Evolutionary conservation across 495 filamentous ascomycete genomes (phyloP), one percentile per base, ranked within the genome.

Genomic region (Penicillium malachiteum): DNA sequence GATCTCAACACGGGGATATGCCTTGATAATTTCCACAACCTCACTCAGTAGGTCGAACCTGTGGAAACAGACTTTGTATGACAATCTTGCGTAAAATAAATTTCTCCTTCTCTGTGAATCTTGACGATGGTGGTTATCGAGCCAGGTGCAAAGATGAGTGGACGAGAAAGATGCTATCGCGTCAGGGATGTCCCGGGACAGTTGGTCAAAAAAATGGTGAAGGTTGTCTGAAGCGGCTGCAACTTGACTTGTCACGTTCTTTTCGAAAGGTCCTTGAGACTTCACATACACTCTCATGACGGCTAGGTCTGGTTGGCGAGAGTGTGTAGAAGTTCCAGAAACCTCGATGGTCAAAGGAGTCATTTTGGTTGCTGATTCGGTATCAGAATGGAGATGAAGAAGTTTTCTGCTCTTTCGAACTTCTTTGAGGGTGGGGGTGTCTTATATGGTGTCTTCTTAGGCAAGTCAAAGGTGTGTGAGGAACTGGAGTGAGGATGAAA

Each of bases 341-440:
- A 68, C 63, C 3, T 17, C 26, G 48, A 68, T 59, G 7, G 38
- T 52, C 41, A 68, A 54, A n/a, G 59, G 57, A 8, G 55, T 16
- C 63, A 66, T 66, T 1, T 12, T 57, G 51, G 16, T 44, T 34
- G n/a, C n/a, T n/a, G n/a, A n/a, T n/a, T n/a, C n/a, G n/a, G n/a
- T n/a, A n/a, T n/a, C n/a, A n/a, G n/a, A n/a, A n/a, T n/a, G n/a
- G n/a, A n/a, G n/a, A n/a, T n/a, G n/a, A n/a, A n/a, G n/a, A n/a
- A n/a, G n/a, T n/a, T n/a, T n/a, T n/a, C n/a, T n/a, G n/a, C n/a
- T n/a, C n/a, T n/a, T n/a, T n/a, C n/a, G n/a, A n/a, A n/a, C n/a
- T n/a, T n/a, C n/a, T n/a, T n/a, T n/a, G n/a, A n/a, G n/a, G n/a
- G n/a, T n/a, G n/a, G n/a, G n/a, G n/a, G n/a, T n/a, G n/a, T n/a